phyloP scores from a whole-genome alignment of 2,329 filamentous ascomycete genomes.

The Sporothrix brunneoviolacea region DNA sequence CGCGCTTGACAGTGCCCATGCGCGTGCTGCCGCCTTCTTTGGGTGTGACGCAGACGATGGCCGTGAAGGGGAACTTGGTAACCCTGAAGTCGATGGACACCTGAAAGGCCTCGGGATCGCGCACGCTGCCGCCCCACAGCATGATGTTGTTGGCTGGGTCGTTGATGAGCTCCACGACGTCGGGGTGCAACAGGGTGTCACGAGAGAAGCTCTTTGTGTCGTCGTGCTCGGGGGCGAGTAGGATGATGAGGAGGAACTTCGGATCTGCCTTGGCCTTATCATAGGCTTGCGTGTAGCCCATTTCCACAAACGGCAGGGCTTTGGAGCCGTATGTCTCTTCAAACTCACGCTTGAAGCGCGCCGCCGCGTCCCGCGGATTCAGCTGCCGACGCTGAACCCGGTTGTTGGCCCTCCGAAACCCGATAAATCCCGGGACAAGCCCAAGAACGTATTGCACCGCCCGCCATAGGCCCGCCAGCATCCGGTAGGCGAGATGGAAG shows the following conservation, averaged over 20 bases:
- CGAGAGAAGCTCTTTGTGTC: constrained; percentile 76
- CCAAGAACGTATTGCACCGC: constrained; percentile 72
- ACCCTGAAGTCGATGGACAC: constrained; percentile 80
- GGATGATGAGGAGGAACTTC: constrained; percentile 82
- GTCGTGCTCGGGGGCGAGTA: constrained; percentile 90
- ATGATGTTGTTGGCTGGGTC: constrained; percentile 72
- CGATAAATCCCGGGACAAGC: constrained; percentile 64
- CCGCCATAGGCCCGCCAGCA: constrained; percentile 63
- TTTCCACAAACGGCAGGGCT: constrained; percentile 72
- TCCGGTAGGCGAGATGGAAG: constrained; percentile 68
- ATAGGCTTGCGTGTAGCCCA: constrained; percentile 84
- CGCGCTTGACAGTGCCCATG: constrained; percentile 82
- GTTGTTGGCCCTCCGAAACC: constrained; percentile 54
- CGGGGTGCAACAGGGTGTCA: constrained; percentile 71
- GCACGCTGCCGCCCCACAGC: constrained; percentile 87
- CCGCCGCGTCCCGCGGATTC: constrained; percentile 79
- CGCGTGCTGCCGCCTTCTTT: constrained; percentile 63
- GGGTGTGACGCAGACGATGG: constrained; percentile 79
- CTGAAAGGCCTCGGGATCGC: constrained; percentile 91
- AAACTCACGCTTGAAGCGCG: constrained; percentile 85
- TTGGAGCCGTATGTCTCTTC: constrained; percentile 83
- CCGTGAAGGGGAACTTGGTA: constrained; percentile 88
- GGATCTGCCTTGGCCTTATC: constrained; percentile 86
- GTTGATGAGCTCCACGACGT: constrained; percentile 67
- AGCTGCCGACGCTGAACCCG: constrained; percentile 61